Evolutionary conservation across 192 early-diverging fungal species (phyloP), one percentile per base, ranked within the genome.

Genomic region (Coemansia sp.): DNA sequence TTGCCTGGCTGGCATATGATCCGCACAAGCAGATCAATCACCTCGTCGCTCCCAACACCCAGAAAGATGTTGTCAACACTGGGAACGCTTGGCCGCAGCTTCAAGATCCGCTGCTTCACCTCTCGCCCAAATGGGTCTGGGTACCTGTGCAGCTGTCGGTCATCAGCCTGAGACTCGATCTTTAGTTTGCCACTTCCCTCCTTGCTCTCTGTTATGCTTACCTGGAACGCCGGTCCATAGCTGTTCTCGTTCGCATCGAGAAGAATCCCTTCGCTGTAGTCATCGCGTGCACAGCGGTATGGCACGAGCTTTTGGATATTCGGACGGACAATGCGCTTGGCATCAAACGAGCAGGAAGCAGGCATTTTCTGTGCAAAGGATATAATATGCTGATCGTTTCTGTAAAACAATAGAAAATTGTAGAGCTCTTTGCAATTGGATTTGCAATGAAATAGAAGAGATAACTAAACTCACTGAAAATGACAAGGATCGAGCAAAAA

Each of bases 211-310:
- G 58, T 35, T 84, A 81, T 43, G 82, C 79, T 52, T 8, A 63
- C 55, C 42, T 72, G 65, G 61, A 79, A 69, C 25, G 68, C 77
- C 0, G 89, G 81, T 0, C 98, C 98, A 72, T 90, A 93, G 59
- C 93, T 87, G 85, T 99, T 99, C 75, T 99, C 96, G 74, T 99
- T 99, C 33, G 98, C 96, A 70, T 99, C 96, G n/a, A 99, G 87
- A 15, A 99, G 81, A 52, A 99, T 91, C 26, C 98, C 98, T 8
- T 78, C 73, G 56, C 84, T 89, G 75, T 94, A 99, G 81, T 99
- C 98, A 72, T 99, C 98, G 62, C 98, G 90, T 34, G 98, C 98
- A 76, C 96, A 98, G 71, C 96, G 89, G 79, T 99, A 99, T 23
- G 98, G 95, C 66, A 88, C 84, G 34, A 95, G 84, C 35, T 81